Evolutionary conservation across 192 early-diverging fungal species (phyloP).

Genomic region (Umbelopsis isabellina): DNA sequence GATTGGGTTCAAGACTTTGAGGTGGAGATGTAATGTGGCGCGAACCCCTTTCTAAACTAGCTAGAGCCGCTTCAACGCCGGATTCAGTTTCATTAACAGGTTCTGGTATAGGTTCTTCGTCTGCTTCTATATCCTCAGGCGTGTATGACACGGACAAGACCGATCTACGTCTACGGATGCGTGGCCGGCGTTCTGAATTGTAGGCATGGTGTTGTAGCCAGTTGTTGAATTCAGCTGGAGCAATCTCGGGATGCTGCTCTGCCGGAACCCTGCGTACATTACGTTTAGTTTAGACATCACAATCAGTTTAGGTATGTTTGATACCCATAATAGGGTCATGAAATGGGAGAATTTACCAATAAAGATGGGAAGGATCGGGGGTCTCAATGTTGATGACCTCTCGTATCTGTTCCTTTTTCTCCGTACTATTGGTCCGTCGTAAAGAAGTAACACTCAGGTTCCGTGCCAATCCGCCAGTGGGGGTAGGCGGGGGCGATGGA

Average conservation of each 20-base stretch:
- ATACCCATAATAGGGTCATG: neutral
- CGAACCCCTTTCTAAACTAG: neutral
- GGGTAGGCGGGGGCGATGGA: constrained; percentile 10
- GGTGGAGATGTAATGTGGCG: neutral
- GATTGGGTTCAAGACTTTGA: neutral
- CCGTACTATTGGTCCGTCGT: constrained; percentile 16
- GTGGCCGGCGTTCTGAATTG: constrained; percentile 12
- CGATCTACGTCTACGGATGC: constrained; percentile 30
- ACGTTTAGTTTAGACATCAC: neutral
- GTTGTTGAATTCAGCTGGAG: constrained; percentile 33
- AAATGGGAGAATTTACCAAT: constrained; percentile 26
- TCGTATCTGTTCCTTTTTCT: constrained; percentile 10
- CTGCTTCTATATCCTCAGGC: constrained; percentile 22
- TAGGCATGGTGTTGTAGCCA: constrained; percentile 23
- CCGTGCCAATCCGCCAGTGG: neutral
- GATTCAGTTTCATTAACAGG: neutral
- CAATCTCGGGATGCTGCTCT: constrained; percentile 35
- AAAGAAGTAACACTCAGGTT: constrained; percentile 20
- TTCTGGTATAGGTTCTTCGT: constrained; percentile 6
- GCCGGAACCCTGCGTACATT: constrained; percentile 32
- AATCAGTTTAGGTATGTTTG: no score
- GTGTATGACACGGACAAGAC: constrained; percentile 39
- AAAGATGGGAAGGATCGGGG: constrained; percentile 36
- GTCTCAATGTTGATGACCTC: constrained; percentile 35
- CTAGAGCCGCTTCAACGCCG: neutral